Base-by-base conservation (phyloP, 2,329 filamentous ascomycete genomes). In the Talaromyces sp. region DNA sequence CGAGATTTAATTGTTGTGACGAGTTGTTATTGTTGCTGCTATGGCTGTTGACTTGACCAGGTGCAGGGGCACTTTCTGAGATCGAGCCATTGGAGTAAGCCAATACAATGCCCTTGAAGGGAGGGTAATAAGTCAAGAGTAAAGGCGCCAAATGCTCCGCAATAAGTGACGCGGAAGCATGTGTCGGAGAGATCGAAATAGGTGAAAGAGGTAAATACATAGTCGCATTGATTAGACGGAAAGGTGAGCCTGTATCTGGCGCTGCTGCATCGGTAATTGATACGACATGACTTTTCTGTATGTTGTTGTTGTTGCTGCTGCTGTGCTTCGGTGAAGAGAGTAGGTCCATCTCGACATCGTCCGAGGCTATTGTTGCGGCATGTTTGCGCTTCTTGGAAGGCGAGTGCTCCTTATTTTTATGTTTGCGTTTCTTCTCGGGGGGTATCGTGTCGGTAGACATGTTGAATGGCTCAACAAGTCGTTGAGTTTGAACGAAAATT, bases 151-250 rank as follows among this genome's bases (percentile, higher is more conserved):
- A 75, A 68, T 86, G 80, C 64, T 84, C 81, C 41, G 84, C 82
- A 65, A 83, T 80, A 46, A 86, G 72, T 15, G 82, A 82, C 64
- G 82, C 77, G 56, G 83, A 73, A 9, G 83, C 80, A 63, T 80
- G 76, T 21, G 75, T 72, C 50, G 82, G 77, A 9, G 79, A 76
- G 56, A 78, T 76, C 31, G 75, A 78, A 58, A 84, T 79, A 21
- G 84, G 82, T 39, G 84, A 80, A 56, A 86, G 76, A 5, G 82
- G 78, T 59, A 87, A 75, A 69, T 84, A 86, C 66, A 96, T 83
- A 1, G 92, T 92, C 41, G 90, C 83, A 21, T 88, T 91, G 67
- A 93, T 87, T 28, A 85, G 83, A 70, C 86, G 85, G 75, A 96
- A 93, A 15, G 92, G 89, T 45, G 88, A 89, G 53, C 69, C 62